Conservation (phyloP, 495 filamentous ascomycete genomes). For the Apiosordaria backusii region DNA sequence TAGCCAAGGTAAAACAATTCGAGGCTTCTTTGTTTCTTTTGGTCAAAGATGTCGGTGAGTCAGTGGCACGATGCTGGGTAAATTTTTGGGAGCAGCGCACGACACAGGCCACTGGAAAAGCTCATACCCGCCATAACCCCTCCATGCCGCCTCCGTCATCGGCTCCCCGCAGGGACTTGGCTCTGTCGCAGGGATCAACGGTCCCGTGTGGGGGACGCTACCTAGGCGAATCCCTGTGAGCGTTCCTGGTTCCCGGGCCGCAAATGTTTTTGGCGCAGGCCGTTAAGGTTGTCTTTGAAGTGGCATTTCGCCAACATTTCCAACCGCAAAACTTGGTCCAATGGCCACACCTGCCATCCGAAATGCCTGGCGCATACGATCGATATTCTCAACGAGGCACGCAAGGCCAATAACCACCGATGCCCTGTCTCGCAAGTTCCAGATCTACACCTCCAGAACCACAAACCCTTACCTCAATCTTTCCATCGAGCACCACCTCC, state of each 20-base stretch:
- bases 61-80: slow-evolving; percentile 1
- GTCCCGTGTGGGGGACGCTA: background rate
- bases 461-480: slow-evolving; percentile 86
- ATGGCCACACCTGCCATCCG: background rate
- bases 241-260: background rate
- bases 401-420: slow-evolving; percentile 6
- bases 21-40: background rate
- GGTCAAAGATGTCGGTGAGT: slow-evolving; percentile 6
- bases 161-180: slow-evolving; percentile 15
- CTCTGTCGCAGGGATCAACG: slow-evolving; percentile 3
- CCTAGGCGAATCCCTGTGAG: background rate
- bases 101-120: slow-evolving; percentile 15
- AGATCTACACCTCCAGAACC: slow-evolving; percentile 74
- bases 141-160: slow-evolving; percentile 20
- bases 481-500: slow-evolving; percentile 88
- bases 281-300: background rate
- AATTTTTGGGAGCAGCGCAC: slow-evolving; percentile 7
- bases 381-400: background rate
- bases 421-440: slow-evolving; percentile 24
- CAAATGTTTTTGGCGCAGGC: background rate
- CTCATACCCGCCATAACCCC: slow-evolving; percentile 19
- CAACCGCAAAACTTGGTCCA: background rate
- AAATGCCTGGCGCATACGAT: background rate
- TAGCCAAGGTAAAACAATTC: background rate
- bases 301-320: background rate